Base-by-base conservation (phyloP, 1,284 basidiomycete genomes). In the Sparassis latifolia region DNA sequence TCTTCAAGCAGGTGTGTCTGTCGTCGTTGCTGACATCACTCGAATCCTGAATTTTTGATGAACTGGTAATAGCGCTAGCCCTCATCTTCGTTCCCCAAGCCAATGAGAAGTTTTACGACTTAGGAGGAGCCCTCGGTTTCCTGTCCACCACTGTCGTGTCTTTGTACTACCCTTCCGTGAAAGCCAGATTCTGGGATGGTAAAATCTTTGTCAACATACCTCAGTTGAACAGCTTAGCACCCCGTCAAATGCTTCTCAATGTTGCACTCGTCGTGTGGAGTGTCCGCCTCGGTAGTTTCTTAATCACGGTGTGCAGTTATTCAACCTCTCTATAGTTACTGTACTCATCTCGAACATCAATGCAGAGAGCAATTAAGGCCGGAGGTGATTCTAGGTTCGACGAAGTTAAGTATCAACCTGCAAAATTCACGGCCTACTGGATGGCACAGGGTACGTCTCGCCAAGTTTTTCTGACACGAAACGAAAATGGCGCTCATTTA, bases 331-430 rank as follows among this genome's bases (percentile, higher is more conserved):
- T 9, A 32, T 42, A 27, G 40, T 28, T 31, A 31, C 35, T 37
- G 12, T 37, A 37, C 12, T 6, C 35, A 12, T 12, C 35, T 37
- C 12, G 20, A 20, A 20, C 20, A 20, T 20, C 20, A 20, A 20
- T 37, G 6, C 27, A 77, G 73, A 69, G 77, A 50, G 74, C 79
- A 37, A 53, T 73, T 42, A 76, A 72, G 52, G 65, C 69, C 3
- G 77, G 77, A 3, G 71, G 73, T 3, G 86, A 90, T 64, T 81
- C 83, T 5, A 70, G 87, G 12, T 90, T 90, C 56, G 82, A 87
- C 49, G 68, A 82, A 54, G 75, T 88, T 52, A 89, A 86, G 64
- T 76, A 76, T 50, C 61, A 80, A 44, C 84, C 86, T 1, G 55
- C 56, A 31, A 76, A 67, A 49, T 91, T 90, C 62, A 72, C 81